Evolutionary conservation across 495 filamentous ascomycete genomes (phyloP).

Genomic region (Cercophora sp.): DNA sequence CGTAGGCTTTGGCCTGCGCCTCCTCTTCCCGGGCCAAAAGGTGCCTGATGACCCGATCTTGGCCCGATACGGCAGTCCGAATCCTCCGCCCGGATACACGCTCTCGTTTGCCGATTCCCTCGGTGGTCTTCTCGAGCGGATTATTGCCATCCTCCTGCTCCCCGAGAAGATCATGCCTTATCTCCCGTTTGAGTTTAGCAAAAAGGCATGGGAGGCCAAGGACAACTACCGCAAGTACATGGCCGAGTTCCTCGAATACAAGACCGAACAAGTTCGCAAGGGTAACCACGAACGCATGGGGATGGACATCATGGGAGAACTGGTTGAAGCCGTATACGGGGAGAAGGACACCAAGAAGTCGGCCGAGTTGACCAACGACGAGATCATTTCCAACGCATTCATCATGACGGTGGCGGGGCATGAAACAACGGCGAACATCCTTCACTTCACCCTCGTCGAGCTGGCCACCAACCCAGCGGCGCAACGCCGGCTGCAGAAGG

Average conservation of each 20-base stretch:
- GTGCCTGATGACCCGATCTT: constrained; percentile 34
- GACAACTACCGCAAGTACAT: constrained; percentile 63
- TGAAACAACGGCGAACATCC: constrained; percentile 65
- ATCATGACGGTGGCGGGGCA: constrained; percentile 70
- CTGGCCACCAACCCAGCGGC: constrained; percentile 56
- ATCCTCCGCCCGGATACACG: constrained; percentile 49
- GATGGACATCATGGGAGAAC: constrained; percentile 62
- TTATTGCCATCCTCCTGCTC: constrained; percentile 50
- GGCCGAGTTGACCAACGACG: constrained; percentile 44
- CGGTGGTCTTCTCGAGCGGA: constrained; percentile 45
- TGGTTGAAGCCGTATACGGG: constrained; percentile 46
- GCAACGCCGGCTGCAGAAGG: constrained; percentile 57
- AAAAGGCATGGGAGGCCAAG: constrained; percentile 46
- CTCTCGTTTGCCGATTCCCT: constrained; percentile 59
- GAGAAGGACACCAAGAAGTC: constrained; percentile 18
- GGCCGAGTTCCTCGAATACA: constrained; percentile 55
- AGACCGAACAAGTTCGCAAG: constrained; percentile 44
- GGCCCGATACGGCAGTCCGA: constrained; percentile 41
- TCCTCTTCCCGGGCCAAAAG: constrained; percentile 53
- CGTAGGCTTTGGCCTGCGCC: constrained; percentile 59
- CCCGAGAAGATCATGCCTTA: constrained; percentile 25
- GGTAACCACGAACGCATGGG: constrained; percentile 44
- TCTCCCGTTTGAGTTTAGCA: constrained; percentile 50
- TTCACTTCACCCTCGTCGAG: constrained; percentile 58
- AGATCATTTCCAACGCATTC: constrained; percentile 69